Evolutionary conservation across 208 protist species (phyloP).

Genomic region (Wallacemonas sp.): DNA sequence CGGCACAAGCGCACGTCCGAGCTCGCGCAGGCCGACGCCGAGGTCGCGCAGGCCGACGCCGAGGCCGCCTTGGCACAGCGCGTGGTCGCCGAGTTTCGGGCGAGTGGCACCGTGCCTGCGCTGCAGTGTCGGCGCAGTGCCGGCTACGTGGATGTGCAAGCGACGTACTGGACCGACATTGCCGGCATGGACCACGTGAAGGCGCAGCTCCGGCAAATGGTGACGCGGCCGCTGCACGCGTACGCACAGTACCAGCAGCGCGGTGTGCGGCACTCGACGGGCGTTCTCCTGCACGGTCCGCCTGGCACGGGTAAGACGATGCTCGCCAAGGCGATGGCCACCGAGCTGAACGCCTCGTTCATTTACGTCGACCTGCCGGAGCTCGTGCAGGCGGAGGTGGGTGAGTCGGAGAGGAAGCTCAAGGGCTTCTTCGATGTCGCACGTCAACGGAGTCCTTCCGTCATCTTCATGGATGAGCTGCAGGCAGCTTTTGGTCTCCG

Average conservation of each 20-base stretch:
- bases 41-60: too few species aligned
- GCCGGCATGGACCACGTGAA: conserved; percentile 72
- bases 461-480: conserved; percentile 96
- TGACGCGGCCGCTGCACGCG: conserved; percentile 44
- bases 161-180: conserved; percentile 75
- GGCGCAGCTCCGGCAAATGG: conserved; percentile 42
- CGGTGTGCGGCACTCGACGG: conserved; percentile 84
- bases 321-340: conserved; percentile 92
- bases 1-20: too few species aligned
- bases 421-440: conserved; percentile 85
- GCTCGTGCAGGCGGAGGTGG: conserved; percentile 90
- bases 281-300: conserved; percentile 88
- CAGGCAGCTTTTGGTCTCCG: conserved; percentile 88
- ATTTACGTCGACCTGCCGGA: conserved; percentile 86
- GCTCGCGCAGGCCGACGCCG: too few species aligned
- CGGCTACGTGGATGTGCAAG: conserved; percentile 78
- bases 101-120: conserved; percentile 47
- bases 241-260: conserved; percentile 21
- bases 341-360: conserved; percentile 88
- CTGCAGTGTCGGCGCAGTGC: conserved; percentile 47
- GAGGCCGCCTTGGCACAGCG: too few species aligned
- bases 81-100: conserved; percentile 42
- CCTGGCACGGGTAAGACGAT: conserved; percentile 94
- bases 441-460: conserved; percentile 64
- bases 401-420: conserved; percentile 89